Conservation (phyloP, 495 filamentous ascomycete genomes). For the Baudoinia panamericana region DNA sequence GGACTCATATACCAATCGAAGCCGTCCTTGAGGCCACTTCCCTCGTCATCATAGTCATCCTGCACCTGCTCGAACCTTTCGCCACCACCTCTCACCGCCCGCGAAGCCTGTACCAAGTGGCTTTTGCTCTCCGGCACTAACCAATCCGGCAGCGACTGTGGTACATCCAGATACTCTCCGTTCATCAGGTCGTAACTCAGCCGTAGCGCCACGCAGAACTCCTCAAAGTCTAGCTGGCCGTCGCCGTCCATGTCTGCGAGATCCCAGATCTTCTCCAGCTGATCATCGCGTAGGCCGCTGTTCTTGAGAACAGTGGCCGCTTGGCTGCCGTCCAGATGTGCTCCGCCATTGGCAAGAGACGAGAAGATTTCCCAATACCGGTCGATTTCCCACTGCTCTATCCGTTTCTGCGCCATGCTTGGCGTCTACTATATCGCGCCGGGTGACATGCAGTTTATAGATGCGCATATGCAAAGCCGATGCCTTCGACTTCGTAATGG, state of each 20-base stretch:
- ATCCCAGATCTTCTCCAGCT: constrained; percentile 95
- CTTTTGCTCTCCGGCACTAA: constrained; percentile 92
- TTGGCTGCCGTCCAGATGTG: constrained; percentile 76
- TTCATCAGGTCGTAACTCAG: constrained; percentile 94
- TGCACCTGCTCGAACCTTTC: constrained; percentile 66
- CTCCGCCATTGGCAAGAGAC: constrained; percentile 65
- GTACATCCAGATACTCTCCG: constrained; percentile 82
- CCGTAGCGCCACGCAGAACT: constrained; percentile 98
- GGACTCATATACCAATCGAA: constrained; percentile 99
- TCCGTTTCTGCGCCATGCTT: constrained; percentile 28
- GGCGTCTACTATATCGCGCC: too few relatives aligned
- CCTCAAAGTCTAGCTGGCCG: constrained; percentile 94
- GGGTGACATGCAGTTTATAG: too few relatives aligned
- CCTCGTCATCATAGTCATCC: constrained; percentile 45
- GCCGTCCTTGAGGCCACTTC: constrained; percentile 74
- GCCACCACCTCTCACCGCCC: constrained; percentile 62
- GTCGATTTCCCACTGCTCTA: constrained; percentile 91
- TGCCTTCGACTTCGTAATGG: too few relatives aligned
- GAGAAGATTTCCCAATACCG: constrained; percentile 99
- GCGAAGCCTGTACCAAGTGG: constrained; percentile 81
- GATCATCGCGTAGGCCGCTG: constrained; percentile 79
- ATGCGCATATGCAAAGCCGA: too few relatives aligned
- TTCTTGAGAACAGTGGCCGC: constrained; percentile 94
- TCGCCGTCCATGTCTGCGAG: constrained; percentile 93
- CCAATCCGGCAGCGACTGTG: constrained; percentile 75